These are phyloP conservation scores for Xylaria longipes DNA, from an alignment of 495 filamentous ascomycete species.

Conservation along the genomic window DNA sequence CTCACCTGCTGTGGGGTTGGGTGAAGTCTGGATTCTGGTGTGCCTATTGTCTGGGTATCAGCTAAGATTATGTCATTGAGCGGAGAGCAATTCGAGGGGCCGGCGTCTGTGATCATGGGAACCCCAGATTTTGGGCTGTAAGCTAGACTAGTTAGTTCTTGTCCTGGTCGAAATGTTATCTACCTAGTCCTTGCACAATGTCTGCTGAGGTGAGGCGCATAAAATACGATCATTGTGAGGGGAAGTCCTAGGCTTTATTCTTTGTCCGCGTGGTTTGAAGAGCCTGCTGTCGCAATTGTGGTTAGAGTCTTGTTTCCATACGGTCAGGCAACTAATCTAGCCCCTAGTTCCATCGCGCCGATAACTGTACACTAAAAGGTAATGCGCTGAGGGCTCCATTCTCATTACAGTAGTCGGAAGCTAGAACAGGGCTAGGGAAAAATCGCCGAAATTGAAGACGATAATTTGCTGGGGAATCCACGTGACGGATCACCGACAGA, in stretches of 20 bases:
- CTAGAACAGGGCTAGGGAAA: conserved; percentile 7
- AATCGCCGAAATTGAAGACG: background rate
- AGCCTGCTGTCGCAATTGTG: conserved; percentile 8
- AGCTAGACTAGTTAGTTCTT: background rate
- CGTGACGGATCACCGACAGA: conserved; percentile 2
- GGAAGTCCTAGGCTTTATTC: conserved; percentile 15
- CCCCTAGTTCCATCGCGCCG: background rate
- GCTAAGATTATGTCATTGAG: background rate
- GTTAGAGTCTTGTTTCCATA: background rate
- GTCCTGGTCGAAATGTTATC: background rate
- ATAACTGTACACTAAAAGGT: too few species aligned
- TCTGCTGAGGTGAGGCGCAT: conserved; percentile 14
- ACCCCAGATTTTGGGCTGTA: background rate
- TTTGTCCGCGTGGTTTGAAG: conserved; percentile 13
- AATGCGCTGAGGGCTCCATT: too few species aligned
- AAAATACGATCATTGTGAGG: conserved; percentile 14
- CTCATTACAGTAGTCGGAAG: background rate
- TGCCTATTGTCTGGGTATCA: background rate
- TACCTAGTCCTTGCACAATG: background rate
- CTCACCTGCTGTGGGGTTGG: background rate
- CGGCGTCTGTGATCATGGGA: conserved; percentile 9
- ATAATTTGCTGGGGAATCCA: conserved; percentile 1
- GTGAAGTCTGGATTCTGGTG: background rate
- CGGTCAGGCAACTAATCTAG: background rate
- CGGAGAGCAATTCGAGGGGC: background rate